phyloP scores from a whole-genome alignment of 179 eudicot genomes.

The Patellifolia procumbens region DNA sequence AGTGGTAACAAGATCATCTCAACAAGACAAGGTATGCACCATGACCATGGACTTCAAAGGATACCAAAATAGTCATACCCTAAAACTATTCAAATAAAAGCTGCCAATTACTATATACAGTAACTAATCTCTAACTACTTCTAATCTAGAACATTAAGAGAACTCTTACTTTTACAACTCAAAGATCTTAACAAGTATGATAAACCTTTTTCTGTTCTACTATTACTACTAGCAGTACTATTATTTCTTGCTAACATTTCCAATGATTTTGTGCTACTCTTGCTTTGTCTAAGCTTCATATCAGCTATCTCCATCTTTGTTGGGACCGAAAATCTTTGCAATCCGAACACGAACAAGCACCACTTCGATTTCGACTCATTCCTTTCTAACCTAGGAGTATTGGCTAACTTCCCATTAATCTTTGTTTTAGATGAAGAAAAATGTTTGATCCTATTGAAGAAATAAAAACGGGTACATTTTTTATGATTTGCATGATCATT shows the following conservation, averaged over 20 bases:
- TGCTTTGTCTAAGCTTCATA: constrained; percentile 32
- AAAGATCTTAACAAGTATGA: constrained; percentile 28
- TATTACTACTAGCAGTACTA: constrained; percentile 1
- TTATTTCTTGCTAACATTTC: constrained; percentile 22
- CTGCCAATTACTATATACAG: too few species aligned
- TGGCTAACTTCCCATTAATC: background rate
- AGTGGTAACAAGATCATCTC: background rate
- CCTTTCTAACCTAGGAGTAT: background rate
- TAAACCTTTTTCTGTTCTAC: constrained; percentile 21
- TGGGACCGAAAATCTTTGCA: constrained; percentile 20
- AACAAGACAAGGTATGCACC: background rate
- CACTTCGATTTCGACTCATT: constrained; percentile 22
- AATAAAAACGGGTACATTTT: constrained; percentile 3
- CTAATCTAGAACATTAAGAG: constrained; percentile 18
- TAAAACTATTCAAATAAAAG: background rate
- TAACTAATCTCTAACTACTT: background rate
- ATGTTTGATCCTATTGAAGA: background rate
- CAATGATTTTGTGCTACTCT: constrained; percentile 20
- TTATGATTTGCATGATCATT: background rate
- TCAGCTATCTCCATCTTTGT: constrained; percentile 23
- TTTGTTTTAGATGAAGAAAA: background rate
- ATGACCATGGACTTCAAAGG: background rate
- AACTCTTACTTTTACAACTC: constrained; percentile 25
- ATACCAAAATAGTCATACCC: background rate
- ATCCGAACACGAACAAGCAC: constrained; percentile 25